phyloP scores from a whole-genome alignment of 345 rosid genomes.

The Mercurialis annua region DNA sequence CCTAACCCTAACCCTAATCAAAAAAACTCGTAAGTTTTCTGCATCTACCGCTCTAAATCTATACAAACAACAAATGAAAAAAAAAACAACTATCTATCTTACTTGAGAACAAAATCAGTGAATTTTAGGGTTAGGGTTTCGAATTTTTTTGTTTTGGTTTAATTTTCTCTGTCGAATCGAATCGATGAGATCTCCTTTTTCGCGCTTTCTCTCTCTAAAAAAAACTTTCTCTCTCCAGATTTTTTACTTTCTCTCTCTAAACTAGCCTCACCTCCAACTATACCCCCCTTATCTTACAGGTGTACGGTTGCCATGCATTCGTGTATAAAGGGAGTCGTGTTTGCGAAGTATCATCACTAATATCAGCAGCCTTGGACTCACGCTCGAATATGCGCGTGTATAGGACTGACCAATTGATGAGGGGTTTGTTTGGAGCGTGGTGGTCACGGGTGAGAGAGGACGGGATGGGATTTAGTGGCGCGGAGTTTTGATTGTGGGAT shows the following conservation, averaged over 20 bases:
- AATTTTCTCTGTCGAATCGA: constrained; percentile 4
- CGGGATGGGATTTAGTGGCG: constrained; percentile 8
- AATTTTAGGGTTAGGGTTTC: constrained; percentile 18
- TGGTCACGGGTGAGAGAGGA: not conserved
- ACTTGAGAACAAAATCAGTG: not conserved
- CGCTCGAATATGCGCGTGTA: not conserved
- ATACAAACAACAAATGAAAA: not conserved
- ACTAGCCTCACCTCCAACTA: constrained; percentile 1
- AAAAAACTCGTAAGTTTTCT: constrained; percentile 9
- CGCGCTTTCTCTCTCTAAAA: constrained; percentile 12
- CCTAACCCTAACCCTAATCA: not conserved
- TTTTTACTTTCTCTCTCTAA: constrained; percentile 20
- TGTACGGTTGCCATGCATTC: constrained; percentile 29
- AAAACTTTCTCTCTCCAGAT: constrained; percentile 21
- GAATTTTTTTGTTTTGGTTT: constrained; percentile 6
- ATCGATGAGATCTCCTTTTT: constrained; percentile 14
- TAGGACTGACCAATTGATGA: not conserved
- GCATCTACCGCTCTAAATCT: constrained; percentile 11
- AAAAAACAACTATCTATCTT: not conserved
- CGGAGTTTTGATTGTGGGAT: constrained; percentile 10
- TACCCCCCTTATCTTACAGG: constrained; percentile 32
- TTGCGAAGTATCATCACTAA: constrained; percentile 7
- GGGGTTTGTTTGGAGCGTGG: not conserved
- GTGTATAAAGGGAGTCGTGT: constrained; percentile 17
- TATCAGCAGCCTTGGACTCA: constrained; percentile 4